A percentile compares a stretch with the other conserved stretches of the same genome.
These are phyloP conservation scores for Viola odorata DNA, from an alignment of 345 rosid genomes.

Conservation along the genomic window DNA sequence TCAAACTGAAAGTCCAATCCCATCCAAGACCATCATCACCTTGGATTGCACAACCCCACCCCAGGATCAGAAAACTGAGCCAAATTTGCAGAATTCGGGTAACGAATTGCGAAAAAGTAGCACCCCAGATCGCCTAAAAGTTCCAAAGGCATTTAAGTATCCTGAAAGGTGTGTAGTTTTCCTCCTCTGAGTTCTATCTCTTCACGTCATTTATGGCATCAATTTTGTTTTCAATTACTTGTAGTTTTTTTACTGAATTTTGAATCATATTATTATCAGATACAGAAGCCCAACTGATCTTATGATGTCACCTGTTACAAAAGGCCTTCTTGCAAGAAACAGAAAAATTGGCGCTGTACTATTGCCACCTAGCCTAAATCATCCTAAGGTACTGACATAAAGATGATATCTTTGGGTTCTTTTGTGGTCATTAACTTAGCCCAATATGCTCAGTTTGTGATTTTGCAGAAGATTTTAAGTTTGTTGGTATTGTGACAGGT, in stretches of 20 bases:
- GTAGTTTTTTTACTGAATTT: neutral
- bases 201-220: neutral
- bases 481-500: conserved; percentile 6
- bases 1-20: conserved; percentile 15
- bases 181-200: neutral
- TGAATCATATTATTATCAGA: conserved; percentile 24
- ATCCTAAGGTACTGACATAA: conserved; percentile 34
- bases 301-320: conserved; percentile 75
- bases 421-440: neutral
- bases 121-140: conserved; percentile 63
- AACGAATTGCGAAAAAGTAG: conserved; percentile 37
- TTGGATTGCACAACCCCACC: conserved; percentile 23
- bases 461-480: neutral
- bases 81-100: conserved; percentile 24
- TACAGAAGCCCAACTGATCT: conserved; percentile 84
- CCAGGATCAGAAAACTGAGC: conserved; percentile 8
- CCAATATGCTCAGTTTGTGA: neutral
- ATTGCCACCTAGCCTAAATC: conserved; percentile 58
- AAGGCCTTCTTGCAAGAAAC: conserved; percentile 75
- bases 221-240: too few species aligned
- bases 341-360: conserved; percentile 44
- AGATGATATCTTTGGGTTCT: neutral
- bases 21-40: conserved; percentile 10
- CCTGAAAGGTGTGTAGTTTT: conserved; percentile 52
- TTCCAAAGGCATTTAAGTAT: conserved; percentile 66